Percentiles rank a stretch among this genome's conserved stretches.
phyloP scores from a whole-genome alignment of 805 yeast species.

The Candida caryicola region DNA sequence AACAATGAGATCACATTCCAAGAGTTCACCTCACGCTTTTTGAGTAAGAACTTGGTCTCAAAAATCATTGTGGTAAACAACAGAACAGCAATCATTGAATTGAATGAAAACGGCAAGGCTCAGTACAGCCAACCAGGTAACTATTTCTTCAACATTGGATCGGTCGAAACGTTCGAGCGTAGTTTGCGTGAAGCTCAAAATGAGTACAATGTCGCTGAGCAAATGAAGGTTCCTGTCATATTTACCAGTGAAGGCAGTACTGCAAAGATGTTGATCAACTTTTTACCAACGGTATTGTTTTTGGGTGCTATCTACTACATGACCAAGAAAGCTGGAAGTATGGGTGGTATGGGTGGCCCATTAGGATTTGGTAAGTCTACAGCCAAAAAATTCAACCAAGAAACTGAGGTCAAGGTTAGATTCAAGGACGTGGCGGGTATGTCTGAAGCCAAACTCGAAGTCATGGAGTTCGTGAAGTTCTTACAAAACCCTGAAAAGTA shows the following conservation, averaged over 20 bases:
- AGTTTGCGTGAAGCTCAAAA: constrained; percentile 74
- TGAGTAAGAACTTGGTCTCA: constrained; percentile 76
- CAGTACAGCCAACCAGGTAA: constrained; percentile 34
- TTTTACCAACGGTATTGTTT: constrained; percentile 84
- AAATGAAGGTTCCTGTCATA: constrained; percentile 74
- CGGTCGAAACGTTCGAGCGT: constrained; percentile 83
- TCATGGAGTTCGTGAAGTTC: constrained; percentile 95
- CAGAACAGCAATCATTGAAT: constrained; percentile 65
- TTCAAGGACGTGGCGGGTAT: constrained; percentile 97
- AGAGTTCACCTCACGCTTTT: constrained; percentile 73
- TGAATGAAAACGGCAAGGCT: constrained; percentile 59
- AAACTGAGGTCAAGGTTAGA: constrained; percentile 82
- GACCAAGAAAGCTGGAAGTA: constrained; percentile 62
- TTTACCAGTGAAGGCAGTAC: constrained; percentile 72
- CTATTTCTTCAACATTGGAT: constrained; percentile 74
- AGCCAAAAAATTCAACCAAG: constrained; percentile 88
- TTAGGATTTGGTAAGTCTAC: constrained; percentile 85
- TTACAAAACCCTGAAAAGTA: constrained; percentile 87
- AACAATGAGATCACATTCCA: constrained; percentile 77
- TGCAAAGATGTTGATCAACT: constrained; percentile 61
- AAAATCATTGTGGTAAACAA: constrained; percentile 75
- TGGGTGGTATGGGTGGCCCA: constrained; percentile 79
- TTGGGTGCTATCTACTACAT: constrained; percentile 87
- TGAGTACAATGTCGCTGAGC: constrained; percentile 57
- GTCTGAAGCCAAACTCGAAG: constrained; percentile 94